phyloP scores from a whole-genome alignment of 2,329 filamentous ascomycete species.

The Fusarium nelsonii region DNA sequence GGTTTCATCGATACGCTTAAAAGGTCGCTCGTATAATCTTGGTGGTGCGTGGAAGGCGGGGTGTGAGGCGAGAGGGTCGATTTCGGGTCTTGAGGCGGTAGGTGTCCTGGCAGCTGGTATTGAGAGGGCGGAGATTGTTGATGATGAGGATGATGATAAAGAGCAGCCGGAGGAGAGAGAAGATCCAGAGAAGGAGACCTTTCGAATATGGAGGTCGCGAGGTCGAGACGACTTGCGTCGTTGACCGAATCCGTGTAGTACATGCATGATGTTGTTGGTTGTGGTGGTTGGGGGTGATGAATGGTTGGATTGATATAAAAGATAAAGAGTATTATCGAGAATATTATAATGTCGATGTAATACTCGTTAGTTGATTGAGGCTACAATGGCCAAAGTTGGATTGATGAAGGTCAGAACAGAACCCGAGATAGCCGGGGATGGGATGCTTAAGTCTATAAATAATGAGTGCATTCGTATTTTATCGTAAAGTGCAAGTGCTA shows the following conservation, averaged over 20 bases:
- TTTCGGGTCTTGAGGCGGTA: slow-evolving; percentile 44
- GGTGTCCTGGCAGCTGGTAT: slow-evolving; percentile 43
- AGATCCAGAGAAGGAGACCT: slow-evolving; percentile 57
- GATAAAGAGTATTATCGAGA: slow-evolving; percentile 12
- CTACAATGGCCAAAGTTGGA: slow-evolving; percentile 29
- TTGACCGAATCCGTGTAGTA: slow-evolving; percentile 54
- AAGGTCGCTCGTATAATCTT: slow-evolving; percentile 54
- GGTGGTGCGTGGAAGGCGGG: slow-evolving; percentile 55
- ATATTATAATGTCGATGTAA: slow-evolving; percentile 35
- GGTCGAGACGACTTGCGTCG: slow-evolving; percentile 53
- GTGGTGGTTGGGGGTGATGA: not conserved
- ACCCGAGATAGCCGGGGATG: slow-evolving; percentile 30
- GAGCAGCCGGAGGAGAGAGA: slow-evolving; percentile 56
- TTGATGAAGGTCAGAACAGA: slow-evolving; percentile 6
- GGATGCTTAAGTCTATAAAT: slow-evolving; percentile 42
- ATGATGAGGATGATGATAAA: slow-evolving; percentile 52
- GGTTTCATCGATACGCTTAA: slow-evolving; percentile 47
- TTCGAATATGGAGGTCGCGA: slow-evolving; percentile 57
- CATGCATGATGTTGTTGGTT: slow-evolving; percentile 51
- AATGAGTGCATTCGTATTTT: slow-evolving; percentile 37
- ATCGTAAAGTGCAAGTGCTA: slow-evolving; percentile 19
- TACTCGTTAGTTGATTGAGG: slow-evolving; percentile 25
- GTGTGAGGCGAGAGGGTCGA: slow-evolving; percentile 53
- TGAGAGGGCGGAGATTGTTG: slow-evolving; percentile 44
- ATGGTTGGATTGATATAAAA: slow-evolving; percentile 22